Conservation (phyloP, 495 filamentous ascomycete species). For the Annulohypoxylon stygium region DNA sequence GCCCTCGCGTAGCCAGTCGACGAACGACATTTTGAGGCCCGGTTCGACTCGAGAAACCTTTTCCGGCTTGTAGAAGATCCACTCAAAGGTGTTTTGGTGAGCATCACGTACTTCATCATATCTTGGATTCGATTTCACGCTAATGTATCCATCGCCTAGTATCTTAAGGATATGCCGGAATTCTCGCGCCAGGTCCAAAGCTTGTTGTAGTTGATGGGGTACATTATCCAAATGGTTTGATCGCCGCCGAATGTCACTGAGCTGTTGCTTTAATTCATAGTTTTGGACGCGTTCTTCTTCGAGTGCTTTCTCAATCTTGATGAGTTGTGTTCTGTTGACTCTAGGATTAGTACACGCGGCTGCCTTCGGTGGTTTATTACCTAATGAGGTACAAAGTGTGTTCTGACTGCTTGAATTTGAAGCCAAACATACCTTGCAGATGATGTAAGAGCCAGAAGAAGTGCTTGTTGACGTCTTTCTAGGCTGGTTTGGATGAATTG, state of each 20-base stretch:
- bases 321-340: neutral
- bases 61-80: constrained; percentile 14
- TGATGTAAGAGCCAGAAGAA: constrained; percentile 3
- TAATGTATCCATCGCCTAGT: neutral
- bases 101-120: neutral
- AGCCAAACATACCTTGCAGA: constrained; percentile 6
- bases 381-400: neutral
- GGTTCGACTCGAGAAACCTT: constrained; percentile 19
- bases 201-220: constrained; percentile 6
- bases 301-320: neutral
- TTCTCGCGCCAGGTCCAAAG: neutral
- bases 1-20: constrained; percentile 20
- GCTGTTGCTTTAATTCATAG: neutral
- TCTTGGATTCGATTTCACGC: constrained; percentile 9
- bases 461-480: neutral
- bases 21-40: constrained; percentile 6
- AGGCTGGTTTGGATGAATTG: neutral
- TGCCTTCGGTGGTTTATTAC: neutral
- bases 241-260: neutral
- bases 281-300: neutral
- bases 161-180: neutral
- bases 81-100: constrained; percentile 13
- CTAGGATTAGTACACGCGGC: neutral
- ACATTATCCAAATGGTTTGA: constrained; percentile 1
- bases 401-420: neutral